phyloP scores from a whole-genome alignment of 306 rosid species.

The Quercus rubra region DNA sequence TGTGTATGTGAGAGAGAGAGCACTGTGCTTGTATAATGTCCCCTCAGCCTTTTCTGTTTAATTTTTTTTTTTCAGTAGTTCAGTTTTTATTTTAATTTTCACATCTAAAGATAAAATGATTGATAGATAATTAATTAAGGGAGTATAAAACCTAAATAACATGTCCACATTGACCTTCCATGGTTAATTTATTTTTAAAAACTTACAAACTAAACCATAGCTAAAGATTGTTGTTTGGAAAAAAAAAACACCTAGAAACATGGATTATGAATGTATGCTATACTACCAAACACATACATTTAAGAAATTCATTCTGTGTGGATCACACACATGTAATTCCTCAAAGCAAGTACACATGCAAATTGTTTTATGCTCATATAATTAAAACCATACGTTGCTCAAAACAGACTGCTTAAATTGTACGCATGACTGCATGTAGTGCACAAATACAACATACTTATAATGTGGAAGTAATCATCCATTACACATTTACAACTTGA shows the following conservation, averaged over 20 bases:
- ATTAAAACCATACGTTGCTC: conserved; percentile 6
- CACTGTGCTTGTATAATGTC: neutral
- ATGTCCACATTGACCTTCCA: neutral
- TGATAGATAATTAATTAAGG: neutral
- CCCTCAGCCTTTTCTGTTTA: neutral
- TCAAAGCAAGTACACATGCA: conserved; percentile 1
- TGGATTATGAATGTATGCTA: neutral
- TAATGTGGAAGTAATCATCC: neutral
- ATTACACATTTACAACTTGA: neutral
- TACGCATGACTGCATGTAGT: neutral
- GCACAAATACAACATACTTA: neutral
- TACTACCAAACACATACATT: neutral
- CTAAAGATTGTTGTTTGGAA: neutral
- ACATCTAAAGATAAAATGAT: neutral
- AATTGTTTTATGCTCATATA: neutral
- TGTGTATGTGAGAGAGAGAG: neutral
- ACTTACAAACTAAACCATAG: neutral
- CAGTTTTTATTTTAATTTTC: neutral
- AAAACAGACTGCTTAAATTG: conserved; percentile 1
- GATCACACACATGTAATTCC: neutral
- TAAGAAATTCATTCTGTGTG: neutral
- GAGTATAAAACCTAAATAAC: neutral
- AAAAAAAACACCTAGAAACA: neutral
- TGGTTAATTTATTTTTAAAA: neutral
- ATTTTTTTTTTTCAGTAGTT: neutral